Conservation (phyloP, 768 basidiomycete species). For the Pleurotus sapidus region DNA sequence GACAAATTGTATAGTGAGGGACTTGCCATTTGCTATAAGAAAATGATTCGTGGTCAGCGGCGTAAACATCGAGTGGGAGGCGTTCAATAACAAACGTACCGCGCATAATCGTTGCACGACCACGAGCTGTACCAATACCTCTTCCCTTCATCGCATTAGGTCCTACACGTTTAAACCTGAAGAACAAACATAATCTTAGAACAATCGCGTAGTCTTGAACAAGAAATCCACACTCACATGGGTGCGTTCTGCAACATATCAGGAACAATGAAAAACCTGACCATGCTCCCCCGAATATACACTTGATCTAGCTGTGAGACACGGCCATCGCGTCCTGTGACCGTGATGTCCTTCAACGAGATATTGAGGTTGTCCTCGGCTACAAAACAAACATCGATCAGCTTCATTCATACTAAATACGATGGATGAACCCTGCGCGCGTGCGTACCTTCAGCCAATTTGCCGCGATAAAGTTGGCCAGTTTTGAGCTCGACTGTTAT, state of each 20-base stretch:
- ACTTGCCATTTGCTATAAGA: slow-evolving; percentile 71
- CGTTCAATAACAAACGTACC: slow-evolving; percentile 43
- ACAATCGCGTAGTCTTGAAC: not conserved
- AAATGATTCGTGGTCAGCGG: slow-evolving; percentile 16
- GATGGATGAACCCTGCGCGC: not conserved
- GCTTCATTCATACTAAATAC: not conserved
- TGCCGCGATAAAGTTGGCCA: slow-evolving; percentile 95
- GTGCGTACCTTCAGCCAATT: slow-evolving; percentile 87
- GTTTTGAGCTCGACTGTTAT: slow-evolving; percentile 99
- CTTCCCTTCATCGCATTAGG: slow-evolving; percentile 98
- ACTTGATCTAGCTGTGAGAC: slow-evolving; percentile 99
- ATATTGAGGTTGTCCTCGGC: slow-evolving; percentile 99
- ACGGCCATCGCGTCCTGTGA: slow-evolving; percentile 96
- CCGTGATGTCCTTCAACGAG: slow-evolving; percentile 93
- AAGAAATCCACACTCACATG: slow-evolving; percentile 65
- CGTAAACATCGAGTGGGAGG: slow-evolving; percentile 8
- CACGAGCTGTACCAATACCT: slow-evolving; percentile 98
- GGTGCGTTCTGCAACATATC: slow-evolving; percentile 99
- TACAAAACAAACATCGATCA: slow-evolving; percentile 30
- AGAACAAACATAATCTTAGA: not conserved
- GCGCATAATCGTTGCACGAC: slow-evolving; percentile 97
- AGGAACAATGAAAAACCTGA: slow-evolving; percentile 98
- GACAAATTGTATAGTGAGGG: slow-evolving; percentile 57
- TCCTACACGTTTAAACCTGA: slow-evolving; percentile 98
- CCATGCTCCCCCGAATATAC: slow-evolving; percentile 97